These are phyloP conservation scores for Tulasnella sp. DNA, from an alignment of 768 basidiomycete species.

Conservation along the genomic window DNA sequence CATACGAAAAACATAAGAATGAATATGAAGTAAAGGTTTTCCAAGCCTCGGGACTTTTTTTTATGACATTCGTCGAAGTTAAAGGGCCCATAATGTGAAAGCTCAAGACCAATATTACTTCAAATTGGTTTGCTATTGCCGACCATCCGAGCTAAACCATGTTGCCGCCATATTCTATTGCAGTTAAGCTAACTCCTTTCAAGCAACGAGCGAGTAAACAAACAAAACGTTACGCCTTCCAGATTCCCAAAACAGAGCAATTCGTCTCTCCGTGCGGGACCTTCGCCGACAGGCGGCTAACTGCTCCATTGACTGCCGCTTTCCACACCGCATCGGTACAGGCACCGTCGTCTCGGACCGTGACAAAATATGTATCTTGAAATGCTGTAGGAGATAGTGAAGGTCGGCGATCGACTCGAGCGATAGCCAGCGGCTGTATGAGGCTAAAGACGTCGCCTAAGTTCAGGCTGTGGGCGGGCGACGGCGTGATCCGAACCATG, in stretches of 20 bases:
- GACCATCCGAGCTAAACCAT: neutral
- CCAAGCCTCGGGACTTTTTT: no score
- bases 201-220: neutral
- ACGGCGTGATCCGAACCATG: constrained; percentile 13
- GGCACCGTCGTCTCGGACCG: neutral
- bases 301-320: neutral
- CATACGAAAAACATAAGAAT: no score
- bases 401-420: constrained; percentile 24
- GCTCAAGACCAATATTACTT: neutral
- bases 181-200: neutral
- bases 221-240: neutral
- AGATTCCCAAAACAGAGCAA: neutral
- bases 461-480: neutral
- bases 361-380: constrained; percentile 25
- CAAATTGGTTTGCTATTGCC: neutral
- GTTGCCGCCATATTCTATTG: neutral
- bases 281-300: neutral
- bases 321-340: neutral
- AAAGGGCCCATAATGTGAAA: no score
- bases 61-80: no score
- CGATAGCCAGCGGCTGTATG: constrained; percentile 6
- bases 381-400: constrained; percentile 18
- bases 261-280: neutral
- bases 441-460: neutral
- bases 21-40: no score